These are phyloP conservation scores for Globisporangium recalcitrans DNA, from an alignment of 352 stramenopile species.

Conservation along the genomic window DNA sequence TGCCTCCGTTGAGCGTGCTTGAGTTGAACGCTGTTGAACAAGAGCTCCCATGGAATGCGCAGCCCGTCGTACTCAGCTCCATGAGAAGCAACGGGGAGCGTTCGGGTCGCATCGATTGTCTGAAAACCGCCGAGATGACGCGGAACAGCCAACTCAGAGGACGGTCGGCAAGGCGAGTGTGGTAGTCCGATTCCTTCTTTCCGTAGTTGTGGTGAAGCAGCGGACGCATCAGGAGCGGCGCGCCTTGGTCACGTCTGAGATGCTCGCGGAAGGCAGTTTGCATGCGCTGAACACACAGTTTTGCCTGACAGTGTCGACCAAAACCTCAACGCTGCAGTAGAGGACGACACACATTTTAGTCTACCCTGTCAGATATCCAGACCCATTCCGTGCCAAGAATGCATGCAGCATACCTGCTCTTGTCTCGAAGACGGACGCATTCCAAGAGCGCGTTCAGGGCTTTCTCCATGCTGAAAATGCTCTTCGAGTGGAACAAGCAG, in stretches of 20 bases:
- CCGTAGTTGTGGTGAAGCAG: constrained; percentile 67
- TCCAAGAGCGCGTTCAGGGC: constrained; percentile 51
- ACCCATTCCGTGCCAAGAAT: not conserved
- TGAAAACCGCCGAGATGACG: constrained; percentile 58
- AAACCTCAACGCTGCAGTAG: constrained; percentile 34
- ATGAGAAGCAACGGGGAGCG: constrained; percentile 26
- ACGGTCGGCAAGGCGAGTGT: constrained; percentile 31
- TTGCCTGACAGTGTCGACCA: constrained; percentile 66
- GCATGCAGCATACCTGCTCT: constrained; percentile 30
- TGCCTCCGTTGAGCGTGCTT: constrained; percentile 44
- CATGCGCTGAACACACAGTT: constrained; percentile 69
- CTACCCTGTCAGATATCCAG: not conserved
- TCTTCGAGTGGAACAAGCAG: constrained; percentile 47
- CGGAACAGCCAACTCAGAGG: constrained; percentile 53
- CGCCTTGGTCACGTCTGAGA: constrained; percentile 55
- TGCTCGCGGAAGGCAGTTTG: constrained; percentile 67
- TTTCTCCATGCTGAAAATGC: constrained; percentile 59
- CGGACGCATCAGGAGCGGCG: constrained; percentile 65
- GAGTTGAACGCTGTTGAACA: constrained; percentile 3
- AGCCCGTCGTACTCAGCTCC: constrained; percentile 48
- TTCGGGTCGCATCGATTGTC: constrained; percentile 29
- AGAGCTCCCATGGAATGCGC: constrained; percentile 11
- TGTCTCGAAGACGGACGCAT: constrained; percentile 59
- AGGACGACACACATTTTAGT: not conserved
- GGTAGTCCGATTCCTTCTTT: constrained; percentile 22